Base-by-base conservation (phyloP, 176 grass and related monocot genomes). In the Carex parvula region DNA sequence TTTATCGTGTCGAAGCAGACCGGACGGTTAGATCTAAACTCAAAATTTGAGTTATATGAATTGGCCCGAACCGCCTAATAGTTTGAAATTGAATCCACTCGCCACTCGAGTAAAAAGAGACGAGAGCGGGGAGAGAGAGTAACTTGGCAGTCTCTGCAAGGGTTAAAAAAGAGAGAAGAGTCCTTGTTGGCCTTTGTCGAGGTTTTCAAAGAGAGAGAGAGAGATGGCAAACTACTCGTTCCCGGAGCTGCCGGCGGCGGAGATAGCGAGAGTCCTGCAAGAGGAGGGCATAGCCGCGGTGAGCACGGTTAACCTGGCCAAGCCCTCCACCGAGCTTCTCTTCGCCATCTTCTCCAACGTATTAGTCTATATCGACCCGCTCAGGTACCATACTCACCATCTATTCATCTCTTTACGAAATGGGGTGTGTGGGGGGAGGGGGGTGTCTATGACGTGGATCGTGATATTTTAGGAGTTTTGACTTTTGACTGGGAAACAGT, bases 181-280 rank as follows among this genome's bases (percentile, higher is more conserved):
- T 39, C 4, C 4, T 39, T 5, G 37, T 3, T 5, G 4, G 37
- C 0, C 37, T 39, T 39, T 39, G 4, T 5, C 33, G 4, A 39
- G 37, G 3, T 5, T 39, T 39, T 39, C 4, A 39, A 0, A 39
- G 37, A 39, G 37, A 72, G n/a, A 50, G 68, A 20, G 39, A 22
- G 18, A 7, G n/a, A 61, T 61, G 79, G 46, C 60, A 42, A 81
- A 41, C 57, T 83, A 46, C 80, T 83, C 80, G 41, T 83, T 83
- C 60, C 80, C 80, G 39, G 80, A 83, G 80, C 37, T 83, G 1
- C 17, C 80, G 6, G n/a, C 80, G 21, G 60, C 57, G 42, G 80
- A 83, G 80, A 83, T 83, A 21, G 33, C 60, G 35, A 18, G 59
- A 37, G 80, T 12, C 10, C 42, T 83, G 1, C 11, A 29, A 13